Evolutionary conservation across 495 filamentous ascomycete genomes (phyloP), one percentile per base, ranked within the genome.

Genomic region (Hyaloscypha bicolor): DNA sequence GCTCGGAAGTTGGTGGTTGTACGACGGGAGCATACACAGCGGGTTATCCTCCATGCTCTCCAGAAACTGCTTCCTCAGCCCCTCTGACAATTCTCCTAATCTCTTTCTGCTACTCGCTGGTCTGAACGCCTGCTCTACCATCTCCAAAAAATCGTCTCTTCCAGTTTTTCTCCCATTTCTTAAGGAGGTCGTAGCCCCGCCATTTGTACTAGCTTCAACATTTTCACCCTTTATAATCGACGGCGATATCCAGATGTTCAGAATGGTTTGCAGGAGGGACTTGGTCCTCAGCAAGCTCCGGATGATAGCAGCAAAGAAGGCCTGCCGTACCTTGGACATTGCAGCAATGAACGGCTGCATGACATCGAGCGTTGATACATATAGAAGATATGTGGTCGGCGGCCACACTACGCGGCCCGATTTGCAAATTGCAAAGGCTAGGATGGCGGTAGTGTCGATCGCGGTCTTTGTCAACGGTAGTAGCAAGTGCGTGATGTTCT

Each of bases 1-100:
- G 9, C 79, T 86, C 4, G 92, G 92, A 6, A 94, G 81, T 59
- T 91, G 73, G 85, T 89, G 64, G 86, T 92, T 74, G 85, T 93
- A 75, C 76, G 89, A 86, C 42, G 84, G 84, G 9, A 86, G 79
- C 84, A 86, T 86, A 73, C 81, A 84, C 63, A 78, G 77, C 30
- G 79, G 70, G 68, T 84, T 80, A 21, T 77, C 79, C 60, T 82
- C 71, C 51, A 70, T 37, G 16, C 79, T 78, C 56, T 83, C 76
- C 42, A 74, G 72, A 68, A 83, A 81, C 69, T 86, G 81, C 35
- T 58, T 62, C 72, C 80, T 83, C 63, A 86, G 75, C 61, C 78
- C 74, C 45, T 68, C 69, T 9, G 81, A 77, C 48, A 85, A 76
- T 9, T 67, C 69, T 56, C 69, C 60, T 31, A 85, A 69, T n/a